A percentile compares a stretch with the other conserved stretches of the same genome.
Evolutionary conservation across 1,284 basidiomycete species (phyloP).

Genomic region (Irpex sp.): DNA sequence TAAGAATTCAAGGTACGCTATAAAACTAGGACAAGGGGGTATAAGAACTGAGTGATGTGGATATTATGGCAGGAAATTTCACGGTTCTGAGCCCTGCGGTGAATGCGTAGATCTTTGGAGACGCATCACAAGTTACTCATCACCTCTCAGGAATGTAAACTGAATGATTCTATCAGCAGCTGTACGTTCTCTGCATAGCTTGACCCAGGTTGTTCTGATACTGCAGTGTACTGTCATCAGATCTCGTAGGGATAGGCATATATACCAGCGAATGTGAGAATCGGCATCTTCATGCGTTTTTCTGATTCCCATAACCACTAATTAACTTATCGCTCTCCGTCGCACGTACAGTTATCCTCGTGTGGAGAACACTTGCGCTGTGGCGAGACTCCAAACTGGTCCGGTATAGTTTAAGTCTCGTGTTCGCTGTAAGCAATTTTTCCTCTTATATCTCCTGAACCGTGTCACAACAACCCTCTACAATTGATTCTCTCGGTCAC

Average conservation of each 20-base stretch:
- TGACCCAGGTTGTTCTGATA: not conserved
- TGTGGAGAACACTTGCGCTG: constrained; percentile 18
- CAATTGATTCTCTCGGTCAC: too few species aligned
- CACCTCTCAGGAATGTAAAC: not conserved
- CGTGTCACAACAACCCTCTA: too few species aligned
- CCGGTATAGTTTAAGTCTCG: not conserved
- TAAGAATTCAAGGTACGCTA: not conserved
- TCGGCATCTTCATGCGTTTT: not conserved
- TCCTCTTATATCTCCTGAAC: too few species aligned
- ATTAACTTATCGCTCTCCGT: not conserved
- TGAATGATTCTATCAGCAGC: not conserved
- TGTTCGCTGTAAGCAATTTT: constrained; percentile 2
- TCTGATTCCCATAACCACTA: not conserved
- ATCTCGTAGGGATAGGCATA: constrained; percentile 9
- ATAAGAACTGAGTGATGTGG: too few species aligned
- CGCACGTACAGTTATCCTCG: constrained; percentile 11
- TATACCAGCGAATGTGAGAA: constrained; percentile 12
- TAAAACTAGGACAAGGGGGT: not conserved
- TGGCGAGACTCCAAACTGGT: constrained; percentile 14
- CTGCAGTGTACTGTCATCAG: not conserved
- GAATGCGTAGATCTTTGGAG: not conserved
- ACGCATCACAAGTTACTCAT: not conserved
- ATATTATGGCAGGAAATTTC: not conserved
- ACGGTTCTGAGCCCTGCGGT: not conserved
- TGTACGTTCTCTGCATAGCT: not conserved